Conservation (phyloP, 164 flowering plant species). For the Santalum album region DNA sequence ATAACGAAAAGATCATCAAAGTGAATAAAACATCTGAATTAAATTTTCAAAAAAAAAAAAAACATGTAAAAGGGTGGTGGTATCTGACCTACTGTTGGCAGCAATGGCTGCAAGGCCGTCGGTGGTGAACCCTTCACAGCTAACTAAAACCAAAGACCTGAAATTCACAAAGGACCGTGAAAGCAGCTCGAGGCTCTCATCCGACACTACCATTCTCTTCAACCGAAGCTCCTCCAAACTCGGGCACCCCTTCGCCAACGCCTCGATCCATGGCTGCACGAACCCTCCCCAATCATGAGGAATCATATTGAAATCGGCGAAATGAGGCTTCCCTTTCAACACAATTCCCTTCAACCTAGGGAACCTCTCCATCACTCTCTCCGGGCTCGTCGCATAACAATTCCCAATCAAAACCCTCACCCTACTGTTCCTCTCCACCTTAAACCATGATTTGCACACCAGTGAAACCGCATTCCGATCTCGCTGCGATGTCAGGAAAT, state of each 20-base stretch:
- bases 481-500: slow-evolving; percentile 40
- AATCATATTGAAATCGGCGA: slow-evolving; percentile 84
- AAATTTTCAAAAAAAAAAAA: too few species aligned
- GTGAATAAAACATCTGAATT: too few species aligned
- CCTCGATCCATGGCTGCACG: slow-evolving; percentile 66
- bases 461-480: slow-evolving; percentile 76
- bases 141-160: slow-evolving; percentile 67
- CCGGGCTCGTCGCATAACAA: slow-evolving; percentile 71
- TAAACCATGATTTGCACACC: slow-evolving; percentile 79
- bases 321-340: slow-evolving; percentile 93
- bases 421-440: slow-evolving; percentile 63
- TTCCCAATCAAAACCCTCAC: slow-evolving; percentile 69
- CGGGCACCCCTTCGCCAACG: slow-evolving; percentile 39
- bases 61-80: too few species aligned
- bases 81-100: slow-evolving; percentile 59
- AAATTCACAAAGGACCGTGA: slow-evolving; percentile 62
- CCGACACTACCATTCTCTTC: slow-evolving; percentile 88
- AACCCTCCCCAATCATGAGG: slow-evolving; percentile 87
- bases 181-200: slow-evolving; percentile 71
- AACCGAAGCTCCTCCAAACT: slow-evolving; percentile 73
- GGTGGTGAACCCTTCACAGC: slow-evolving; percentile 87
- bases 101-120: slow-evolving; percentile 85
- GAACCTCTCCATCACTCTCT: slow-evolving; percentile 59
- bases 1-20: too few species aligned
- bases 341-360: slow-evolving; percentile 52